Evolutionary conservation across 2,329 filamentous ascomycete species (phyloP), one percentile per base, ranked within the genome.

Genomic region (Pseudogymnoascus pannorum): DNA sequence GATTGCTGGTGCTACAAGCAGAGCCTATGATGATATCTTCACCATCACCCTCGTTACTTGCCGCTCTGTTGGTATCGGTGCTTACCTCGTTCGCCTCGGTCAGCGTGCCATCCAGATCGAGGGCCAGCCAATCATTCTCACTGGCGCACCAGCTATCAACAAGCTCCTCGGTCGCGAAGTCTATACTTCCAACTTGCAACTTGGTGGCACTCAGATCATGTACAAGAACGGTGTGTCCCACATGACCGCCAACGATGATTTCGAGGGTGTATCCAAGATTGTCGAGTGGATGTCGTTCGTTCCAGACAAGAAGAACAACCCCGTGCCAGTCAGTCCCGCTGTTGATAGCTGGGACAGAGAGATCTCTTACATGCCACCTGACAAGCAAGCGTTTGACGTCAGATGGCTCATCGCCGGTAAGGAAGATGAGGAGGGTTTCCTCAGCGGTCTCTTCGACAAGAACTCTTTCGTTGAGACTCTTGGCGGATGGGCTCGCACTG

Each of bases 181-280:
- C 29, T 99, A 99, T 80, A 97, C 94, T 22, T 97, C 94, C 64
- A 99, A 99, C 83, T 79, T 99, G 72, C 94, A 99, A 81, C 91
- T 99, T 67, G 94, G 94, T 86, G 94, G 94, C 70, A 99, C 94
- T n/a, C 94, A 99, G 78, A 99, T 99, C 83, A 99, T 99, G 94
- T 97, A 99, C 86, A 92, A 91, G 79, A 99, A 99, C 75, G 94
- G 94, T 85, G 94, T 99, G 42, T 97, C 94, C 20, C 94, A 99
- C 81, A 93, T 97, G 90, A 97, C 93, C 68, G 94, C 94, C 71
- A 89, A 88, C 69, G 93, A 99, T 72, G 94, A 99, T 79, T 97
- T 99, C 70, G 92, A 93, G 71, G 94, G 94, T 84, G 90, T 99
- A 20, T 92, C 90, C 71, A 95, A 95, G 83, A 97, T 99, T 73